Base-by-base conservation (phyloP, 2,329 filamentous ascomycete species). In the Aureobasidium sp. region DNA sequence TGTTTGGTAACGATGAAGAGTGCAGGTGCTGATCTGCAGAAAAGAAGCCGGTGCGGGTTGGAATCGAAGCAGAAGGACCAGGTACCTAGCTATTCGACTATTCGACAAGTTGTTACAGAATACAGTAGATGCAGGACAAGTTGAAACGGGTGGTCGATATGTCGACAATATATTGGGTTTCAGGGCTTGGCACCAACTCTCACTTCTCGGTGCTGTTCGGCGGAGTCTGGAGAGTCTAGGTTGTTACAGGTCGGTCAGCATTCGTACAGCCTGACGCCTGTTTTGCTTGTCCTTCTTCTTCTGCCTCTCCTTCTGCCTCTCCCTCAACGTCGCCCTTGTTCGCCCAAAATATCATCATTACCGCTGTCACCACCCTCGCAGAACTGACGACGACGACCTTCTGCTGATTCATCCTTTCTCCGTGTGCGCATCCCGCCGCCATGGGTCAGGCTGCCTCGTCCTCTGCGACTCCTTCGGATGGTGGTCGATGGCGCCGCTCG, bases 381-480 rank as follows among this genome's bases (percentile, higher is more conserved):
- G 16, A 36, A 21, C 21, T 30, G n/a, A 29, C 53, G 7, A 36
- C 11, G 25, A 5, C 39, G 15, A 2, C n/a, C 13, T 9, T 10
- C 53, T 30, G 42, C 53, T 45, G 52, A 44, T 58, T 32, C 30
- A 48, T 48, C 42, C 30, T 45, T 54, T 39, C 29, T 16, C 53
- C 27, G 50, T 32, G 15, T 25, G 53, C 16, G 21, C 32, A 48
- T 41, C 34, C 44, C 53, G 64, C 44, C 53, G 64, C 29, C 47
- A 73, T 73, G 71, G 71, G 71, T 45, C 70, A 73, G 62, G 63
- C 65, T 59, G 65, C 68, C 21, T 21, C 21, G 36, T 73, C 71
- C 54, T 59, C 61, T 39, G 57, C 34, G 44, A 47, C 63, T 32
- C 39, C 48, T 41, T 50, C 55, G 41, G 21, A 21, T 21, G 21